Evolutionary conservation across 768 basidiomycete species (phyloP), one percentile per base, ranked within the genome.

Genomic region (Tubosaeta sp.): DNA sequence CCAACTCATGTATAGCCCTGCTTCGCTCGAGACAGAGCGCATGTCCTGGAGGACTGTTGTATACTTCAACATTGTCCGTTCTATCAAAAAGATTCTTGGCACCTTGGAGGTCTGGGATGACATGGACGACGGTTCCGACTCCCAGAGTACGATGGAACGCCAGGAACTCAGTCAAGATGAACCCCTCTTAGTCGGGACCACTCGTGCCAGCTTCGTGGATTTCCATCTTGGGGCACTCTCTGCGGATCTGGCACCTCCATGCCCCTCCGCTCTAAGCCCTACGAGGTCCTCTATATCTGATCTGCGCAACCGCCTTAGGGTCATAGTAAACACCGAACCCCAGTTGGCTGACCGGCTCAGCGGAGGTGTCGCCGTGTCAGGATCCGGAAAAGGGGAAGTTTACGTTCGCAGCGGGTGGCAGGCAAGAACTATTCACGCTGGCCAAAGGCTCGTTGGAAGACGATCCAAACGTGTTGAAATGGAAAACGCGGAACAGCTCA

Each of bases 351-450:
- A 87, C 54, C 79, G 83, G 35, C 76, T 91, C 18, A 87, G 84
- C 48, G 88, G 87, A 24, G 88, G 87, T 13, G 69, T 89, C 48
- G 73, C 79, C 21, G 80, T 88, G 29, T 82, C 84, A 19, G 86
- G 86, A 25, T 85, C 86, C n/a, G 87, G 86, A 8, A 87, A 79
- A 58, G 83, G 85, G 53, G 80, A 80, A 46, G 79, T 91, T 30
- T 88, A 78, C 61, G 89, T 91, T 16, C 84, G 89, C 24, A 82
- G 78, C 43, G 89, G 89, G 12, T 91, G 89, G 89, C 89, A 91
- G 63, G 76, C 83, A 6, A 79, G 83, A 48, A 82, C 83, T 1
- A 72, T 82, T 46, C 77, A 83, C 57, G 78, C 79, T 42, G 73
- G 80, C 10, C 61, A 60, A 43, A 71, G 57, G 48, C 44, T 71